Conservation (phyloP, 352 stramenopile genomes). For the Aphanomyces euteiches region DNA sequence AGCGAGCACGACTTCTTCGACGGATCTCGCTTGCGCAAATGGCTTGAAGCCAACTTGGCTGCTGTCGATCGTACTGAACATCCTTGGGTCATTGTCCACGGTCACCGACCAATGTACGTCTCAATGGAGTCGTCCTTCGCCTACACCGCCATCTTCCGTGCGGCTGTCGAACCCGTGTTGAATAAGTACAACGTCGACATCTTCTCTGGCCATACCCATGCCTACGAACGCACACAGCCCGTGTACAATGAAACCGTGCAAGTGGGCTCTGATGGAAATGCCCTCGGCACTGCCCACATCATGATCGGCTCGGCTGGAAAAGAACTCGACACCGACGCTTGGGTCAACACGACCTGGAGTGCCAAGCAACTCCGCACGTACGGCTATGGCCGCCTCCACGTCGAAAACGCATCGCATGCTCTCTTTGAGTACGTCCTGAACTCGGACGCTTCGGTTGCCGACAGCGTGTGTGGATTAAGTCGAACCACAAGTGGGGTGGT, state of each 20-base stretch:
- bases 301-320: slow-evolving; percentile 52
- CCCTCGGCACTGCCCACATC: slow-evolving; percentile 46
- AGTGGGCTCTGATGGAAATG: slow-evolving; percentile 40
- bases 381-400: slow-evolving; percentile 52
- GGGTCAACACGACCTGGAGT: slow-evolving; percentile 36
- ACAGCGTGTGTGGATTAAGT: slow-evolving; percentile 41
- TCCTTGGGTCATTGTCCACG: slow-evolving; percentile 59
- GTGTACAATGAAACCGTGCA: slow-evolving; percentile 42
- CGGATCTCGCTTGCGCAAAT: slow-evolving; percentile 45
- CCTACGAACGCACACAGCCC: slow-evolving; percentile 58
- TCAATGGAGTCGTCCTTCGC: slow-evolving; percentile 42
- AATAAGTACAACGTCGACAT: slow-evolving; percentile 51
- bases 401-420: slow-evolving; percentile 52
- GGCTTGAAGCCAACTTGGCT: slow-evolving; percentile 52
- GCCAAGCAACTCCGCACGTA: slow-evolving; percentile 37
- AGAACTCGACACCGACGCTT: slow-evolving; percentile 37
- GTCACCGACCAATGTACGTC: slow-evolving; percentile 60
- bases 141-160: slow-evolving; percentile 44
- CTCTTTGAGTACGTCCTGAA: slow-evolving; percentile 52
- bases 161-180: slow-evolving; percentile 48
- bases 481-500: slow-evolving; percentile 37
- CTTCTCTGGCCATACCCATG: slow-evolving; percentile 55
- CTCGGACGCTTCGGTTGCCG: slow-evolving; percentile 35
- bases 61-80: slow-evolving; percentile 47
- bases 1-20: slow-evolving; percentile 53